Percentiles rank a stretch among this genome's conserved stretches.
Evolutionary conservation across 1,284 basidiomycete species (phyloP).

Genomic region (Malassezia globosa): DNA sequence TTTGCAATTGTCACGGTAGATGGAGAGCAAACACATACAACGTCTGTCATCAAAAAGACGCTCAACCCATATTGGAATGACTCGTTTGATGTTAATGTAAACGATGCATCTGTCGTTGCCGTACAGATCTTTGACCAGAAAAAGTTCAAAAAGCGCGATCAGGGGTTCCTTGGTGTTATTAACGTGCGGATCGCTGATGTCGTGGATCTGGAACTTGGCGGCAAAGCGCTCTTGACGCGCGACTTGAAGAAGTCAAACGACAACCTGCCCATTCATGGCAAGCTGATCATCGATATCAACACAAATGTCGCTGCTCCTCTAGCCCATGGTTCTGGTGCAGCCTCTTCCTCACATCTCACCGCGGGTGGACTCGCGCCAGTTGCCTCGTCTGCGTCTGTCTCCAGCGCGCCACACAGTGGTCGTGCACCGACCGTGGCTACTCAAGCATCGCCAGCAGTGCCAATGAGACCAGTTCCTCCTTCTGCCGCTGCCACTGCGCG

Average conservation of each 20-base stretch:
- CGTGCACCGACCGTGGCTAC: neutral
- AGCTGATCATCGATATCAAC: constrained; percentile 47
- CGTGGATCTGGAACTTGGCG: constrained; percentile 76
- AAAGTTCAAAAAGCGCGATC: constrained; percentile 89
- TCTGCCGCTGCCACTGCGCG: neutral
- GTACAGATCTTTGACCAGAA: constrained; percentile 95
- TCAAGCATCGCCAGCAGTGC: neutral
- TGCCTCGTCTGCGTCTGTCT: neutral
- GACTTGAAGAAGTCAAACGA: constrained; percentile 47
- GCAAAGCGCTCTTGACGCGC: constrained; percentile 58
- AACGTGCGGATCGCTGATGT: constrained; percentile 79
- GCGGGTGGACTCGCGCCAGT: constrained; percentile 21
- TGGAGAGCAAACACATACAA: constrained; percentile 83
- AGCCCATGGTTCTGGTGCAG: neutral
- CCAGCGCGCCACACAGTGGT: neutral
- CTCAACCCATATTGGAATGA: constrained; percentile 48
- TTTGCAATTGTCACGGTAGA: constrained; percentile 91
- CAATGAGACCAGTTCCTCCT: neutral
- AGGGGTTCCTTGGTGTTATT: constrained; percentile 86
- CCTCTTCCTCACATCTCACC: constrained; percentile 26
- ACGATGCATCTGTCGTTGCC: constrained; percentile 76
- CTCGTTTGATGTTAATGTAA: constrained; percentile 55
- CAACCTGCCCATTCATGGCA: constrained; percentile 46
- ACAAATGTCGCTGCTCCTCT: constrained; percentile 38
- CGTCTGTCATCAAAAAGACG: constrained; percentile 51